Percentiles rank a stretch among this genome's conserved stretches.
phyloP scores from a whole-genome alignment of 2,329 filamentous ascomycete genomes.

The Pyrenochaeta sp. region DNA sequence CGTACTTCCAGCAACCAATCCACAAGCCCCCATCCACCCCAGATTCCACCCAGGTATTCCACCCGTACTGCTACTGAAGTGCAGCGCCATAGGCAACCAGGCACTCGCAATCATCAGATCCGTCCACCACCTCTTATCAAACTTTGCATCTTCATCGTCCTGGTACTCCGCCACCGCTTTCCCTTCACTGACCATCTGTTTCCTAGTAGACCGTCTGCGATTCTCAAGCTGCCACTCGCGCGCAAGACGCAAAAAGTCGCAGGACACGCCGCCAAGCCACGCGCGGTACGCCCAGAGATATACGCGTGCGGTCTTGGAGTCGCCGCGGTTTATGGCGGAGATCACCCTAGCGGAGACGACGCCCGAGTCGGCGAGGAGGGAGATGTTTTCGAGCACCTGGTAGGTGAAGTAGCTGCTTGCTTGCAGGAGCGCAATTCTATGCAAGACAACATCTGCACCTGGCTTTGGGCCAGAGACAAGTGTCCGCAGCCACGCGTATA shows the following conservation, averaged over 20 bases:
- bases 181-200: constrained; percentile 39
- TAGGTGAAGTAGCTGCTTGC: constrained; percentile 54
- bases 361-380: constrained; percentile 53
- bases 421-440: constrained; percentile 53
- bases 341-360: constrained; percentile 49
- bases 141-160: constrained; percentile 49
- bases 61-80: constrained; percentile 49
- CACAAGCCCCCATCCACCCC: constrained; percentile 55
- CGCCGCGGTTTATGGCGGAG: constrained; percentile 47
- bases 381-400: constrained; percentile 56
- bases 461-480: constrained; percentile 53
- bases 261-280: constrained; percentile 54
- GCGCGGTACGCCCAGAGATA: constrained; percentile 54
- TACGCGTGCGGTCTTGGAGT: constrained; percentile 45
- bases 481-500: constrained; percentile 56
- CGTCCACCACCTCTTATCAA: constrained; percentile 53
- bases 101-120: constrained; percentile 53
- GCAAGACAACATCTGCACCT: constrained; percentile 53
- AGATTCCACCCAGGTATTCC: constrained; percentile 56
- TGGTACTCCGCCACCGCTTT: constrained; percentile 42
- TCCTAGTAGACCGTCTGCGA: constrained; percentile 39
- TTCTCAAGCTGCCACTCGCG: constrained; percentile 54
- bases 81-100: constrained; percentile 56
- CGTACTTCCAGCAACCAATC: constrained; percentile 50
- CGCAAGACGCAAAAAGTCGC: constrained; percentile 54